A percentile compares a stretch with the other conserved stretches of the same genome.
These are phyloP conservation scores for Akanthomyces muscarius DNA, from an alignment of 2,329 filamentous ascomycete species.

Conservation along the genomic window DNA sequence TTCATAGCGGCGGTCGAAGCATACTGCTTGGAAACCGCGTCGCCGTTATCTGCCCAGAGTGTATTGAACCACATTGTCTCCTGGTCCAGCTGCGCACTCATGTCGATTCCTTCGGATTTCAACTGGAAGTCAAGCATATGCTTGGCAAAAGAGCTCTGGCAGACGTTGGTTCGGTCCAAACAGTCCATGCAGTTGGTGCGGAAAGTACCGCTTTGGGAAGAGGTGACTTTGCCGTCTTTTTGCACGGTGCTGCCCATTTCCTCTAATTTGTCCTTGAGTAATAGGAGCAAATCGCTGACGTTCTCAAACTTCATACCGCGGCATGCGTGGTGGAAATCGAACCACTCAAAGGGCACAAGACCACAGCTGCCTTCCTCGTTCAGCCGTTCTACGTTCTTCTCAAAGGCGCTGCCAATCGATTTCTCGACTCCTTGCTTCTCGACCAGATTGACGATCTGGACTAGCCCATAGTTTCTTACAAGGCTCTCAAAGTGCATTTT, in stretches of 20 bases:
- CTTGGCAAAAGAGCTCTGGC: constrained; percentile 85
- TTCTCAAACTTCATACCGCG: constrained; percentile 98
- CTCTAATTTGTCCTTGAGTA: constrained; percentile 63
- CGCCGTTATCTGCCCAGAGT: constrained; percentile 95
- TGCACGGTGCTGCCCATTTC: constrained; percentile 67
- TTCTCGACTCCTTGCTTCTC: constrained; percentile 84
- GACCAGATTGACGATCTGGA: constrained; percentile 80
- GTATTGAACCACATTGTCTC: constrained; percentile 92
- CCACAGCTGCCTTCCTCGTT: constrained; percentile 57
- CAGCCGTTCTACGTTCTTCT: constrained; percentile 61
- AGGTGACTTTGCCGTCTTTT: constrained; percentile 38
- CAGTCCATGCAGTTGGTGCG: constrained; percentile 99
- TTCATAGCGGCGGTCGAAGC: constrained; percentile 94
- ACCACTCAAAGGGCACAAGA: constrained; percentile 75
- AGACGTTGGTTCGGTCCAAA: constrained; percentile 91
- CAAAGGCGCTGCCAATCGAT: constrained; percentile 73
- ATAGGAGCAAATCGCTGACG: constrained; percentile 73
- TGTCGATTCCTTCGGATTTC: constrained; percentile 68
- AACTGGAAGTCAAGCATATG: constrained; percentile 78
- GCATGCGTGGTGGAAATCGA: constrained; percentile 91
- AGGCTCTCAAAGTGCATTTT: constrained; percentile 73
- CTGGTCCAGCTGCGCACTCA: constrained; percentile 71
- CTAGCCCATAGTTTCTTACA: constrained; percentile 63
- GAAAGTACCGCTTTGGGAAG: constrained; percentile 69
- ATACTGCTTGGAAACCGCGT: constrained; percentile 93